Evolutionary conservation across 2,329 filamentous ascomycete genomes (phyloP), one percentile per base, ranked within the genome.

Genomic region (Hypomyces perniciosus): DNA sequence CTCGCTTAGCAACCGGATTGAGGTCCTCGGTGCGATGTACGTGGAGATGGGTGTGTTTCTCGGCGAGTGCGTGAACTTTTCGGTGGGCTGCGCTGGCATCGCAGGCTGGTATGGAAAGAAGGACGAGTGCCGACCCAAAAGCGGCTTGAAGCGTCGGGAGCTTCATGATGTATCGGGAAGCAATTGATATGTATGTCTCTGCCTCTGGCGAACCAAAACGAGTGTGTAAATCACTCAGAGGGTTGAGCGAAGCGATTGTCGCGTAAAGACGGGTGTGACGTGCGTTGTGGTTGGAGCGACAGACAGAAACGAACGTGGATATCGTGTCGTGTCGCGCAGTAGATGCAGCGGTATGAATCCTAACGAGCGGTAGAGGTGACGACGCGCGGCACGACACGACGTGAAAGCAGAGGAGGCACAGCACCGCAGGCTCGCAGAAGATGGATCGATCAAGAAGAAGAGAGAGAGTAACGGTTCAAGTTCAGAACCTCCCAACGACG

Each of bases 1-100:
- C 71, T 58, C 80, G 76, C 68, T 82, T 83, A 59, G 75, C 69
- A 30, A 81, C 37, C 57, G 52, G 53, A 35, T 48, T 47, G 44
- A 57, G 53, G 29, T 57, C 56, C 20, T 57, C 49, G 12, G 58
- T 47, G 41, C 58, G 46, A 48, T 59, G 57, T 7, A 55, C 57
- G 41, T 66, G 61, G 41, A 56, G 49, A 46, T 70, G 71, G 41
- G 54, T 57, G 54, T 74, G 68, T n/a, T 60, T 63, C 41, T 65
- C 67, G 51, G 62, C 62, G 50, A 68, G 64, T 51, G 71, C 69
- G 51, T 68, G 68, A 48, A 66, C 62, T 39, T 62, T 62, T 51
- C 62, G 65, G 41, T 68, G 64, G 8, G 67, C 65, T 48, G 61
- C 59, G 51, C 46, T 56, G 49, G 62, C 63, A 29, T 67, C 64